Conservation (phyloP, 331 rosid genomes). For the Quercus tomentella region DNA sequence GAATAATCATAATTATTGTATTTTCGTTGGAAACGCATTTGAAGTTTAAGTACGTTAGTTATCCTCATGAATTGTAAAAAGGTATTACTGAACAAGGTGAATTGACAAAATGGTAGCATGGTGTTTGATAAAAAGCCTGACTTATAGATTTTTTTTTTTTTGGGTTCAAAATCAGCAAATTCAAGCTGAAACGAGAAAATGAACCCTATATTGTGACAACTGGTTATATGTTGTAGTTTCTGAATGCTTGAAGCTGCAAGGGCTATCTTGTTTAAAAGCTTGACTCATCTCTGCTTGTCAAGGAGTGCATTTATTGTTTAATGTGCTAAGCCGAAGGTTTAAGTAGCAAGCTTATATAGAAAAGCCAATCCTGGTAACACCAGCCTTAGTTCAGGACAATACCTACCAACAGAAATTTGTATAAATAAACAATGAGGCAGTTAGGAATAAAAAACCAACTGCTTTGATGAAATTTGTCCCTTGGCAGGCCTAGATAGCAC, state of each 20-base stretch:
- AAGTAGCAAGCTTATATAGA: neutral
- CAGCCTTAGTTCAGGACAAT: neutral
- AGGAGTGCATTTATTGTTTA: neutral
- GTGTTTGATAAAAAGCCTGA: conserved; percentile 10
- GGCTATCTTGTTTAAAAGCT: neutral
- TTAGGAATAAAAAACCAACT: neutral
- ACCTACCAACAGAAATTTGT: neutral
- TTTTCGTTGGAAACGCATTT: neutral
- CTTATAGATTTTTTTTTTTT: neutral
- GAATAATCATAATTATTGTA: neutral
- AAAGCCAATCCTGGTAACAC: neutral
- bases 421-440: neutral
- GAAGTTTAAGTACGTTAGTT: neutral
- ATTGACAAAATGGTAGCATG: neutral
- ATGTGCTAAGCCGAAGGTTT: neutral
- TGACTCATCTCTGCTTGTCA: neutral
- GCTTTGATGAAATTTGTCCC: neutral
- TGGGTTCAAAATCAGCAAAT: neutral
- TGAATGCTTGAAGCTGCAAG: neutral
- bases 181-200: neutral
- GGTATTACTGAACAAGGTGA: neutral
- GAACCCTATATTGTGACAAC: neutral
- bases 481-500: neutral
- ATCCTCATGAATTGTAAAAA: neutral
- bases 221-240: neutral